Base-by-base conservation (phyloP, 306 rosid species). In the Prunus mongolica region DNA sequence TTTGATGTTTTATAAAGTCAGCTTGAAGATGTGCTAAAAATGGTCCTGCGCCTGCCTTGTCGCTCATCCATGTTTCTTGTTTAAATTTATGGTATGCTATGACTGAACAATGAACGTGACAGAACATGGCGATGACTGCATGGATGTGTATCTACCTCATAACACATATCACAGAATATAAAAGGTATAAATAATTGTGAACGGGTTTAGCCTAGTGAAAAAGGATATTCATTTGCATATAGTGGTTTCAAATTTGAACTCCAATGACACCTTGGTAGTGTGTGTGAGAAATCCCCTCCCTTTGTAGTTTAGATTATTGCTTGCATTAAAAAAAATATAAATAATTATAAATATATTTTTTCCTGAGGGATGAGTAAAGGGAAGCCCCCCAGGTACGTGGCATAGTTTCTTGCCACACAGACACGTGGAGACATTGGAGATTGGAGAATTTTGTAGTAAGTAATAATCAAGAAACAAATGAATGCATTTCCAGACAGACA, bases 341-440 rank as follows among this genome's bases (percentile, higher is more conserved):
- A 34, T 6, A 6, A 7, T 38, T 38, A 38, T 38, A 38, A 38
- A 38, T 38, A 38, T 38, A 7, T 38, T 38, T 38, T 38, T 38
- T 38, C 44, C 44, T 0, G 1, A 38, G 9, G 10, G 44, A 38
- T 38, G 44, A 38, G 44, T 38, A 38, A 38, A 38, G 44, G 9
- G 9, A 1, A 34, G 44, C 44, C 44, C 44, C 44, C 8, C 19
- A 34, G 41, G 11, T 86, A 86, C 88, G 86, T 30, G 86, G 79
- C 50, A n/a, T 0, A 5, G 18, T 54, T 71, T 6, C 18, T 58
- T n/a, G 66, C 77, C 89, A 84, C 78, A 58, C 34, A 69, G 73
- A 3, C 8, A 45, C 3, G 12, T 38, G 44, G 8, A 38, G 44
- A 38, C 44, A 45, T 24, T 19, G 46, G 28, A 46, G 58, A 60